Conservation (phyloP, 192 early-diverging fungal genomes). For the Umbelopsis ramanniana region DNA sequence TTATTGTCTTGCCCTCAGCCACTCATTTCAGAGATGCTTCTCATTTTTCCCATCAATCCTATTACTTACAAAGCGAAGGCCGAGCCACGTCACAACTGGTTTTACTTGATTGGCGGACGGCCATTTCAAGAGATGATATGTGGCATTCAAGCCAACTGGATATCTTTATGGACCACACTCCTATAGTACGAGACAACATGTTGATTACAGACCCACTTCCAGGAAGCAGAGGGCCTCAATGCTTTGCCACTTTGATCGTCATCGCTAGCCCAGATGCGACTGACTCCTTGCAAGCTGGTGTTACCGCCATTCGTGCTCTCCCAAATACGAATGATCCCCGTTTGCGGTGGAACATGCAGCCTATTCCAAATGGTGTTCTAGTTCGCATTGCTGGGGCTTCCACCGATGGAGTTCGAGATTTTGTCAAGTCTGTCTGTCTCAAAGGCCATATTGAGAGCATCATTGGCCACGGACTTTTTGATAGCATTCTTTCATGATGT, state of each 20-base stretch:
- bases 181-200: slow-evolving; percentile 18
- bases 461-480: slow-evolving; percentile 41
- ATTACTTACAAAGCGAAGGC: slow-evolving; percentile 46
- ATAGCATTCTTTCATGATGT: slow-evolving; percentile 32
- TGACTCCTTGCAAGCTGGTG: slow-evolving; percentile 21
- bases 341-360: slow-evolving; percentile 29
- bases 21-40: slow-evolving; percentile 70
- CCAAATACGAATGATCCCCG: slow-evolving; percentile 16
- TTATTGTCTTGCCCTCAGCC: slow-evolving; percentile 75
- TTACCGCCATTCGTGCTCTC: slow-evolving; percentile 29
- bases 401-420: slow-evolving; percentile 42
- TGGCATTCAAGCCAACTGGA: slow-evolving; percentile 17
- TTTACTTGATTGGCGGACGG: slow-evolving; percentile 73
- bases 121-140: slow-evolving; percentile 17
- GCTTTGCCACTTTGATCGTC: slow-evolving; percentile 67
- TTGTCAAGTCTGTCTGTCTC: slow-evolving; percentile 42
- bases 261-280: slow-evolving; percentile 28
- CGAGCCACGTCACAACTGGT: slow-evolving; percentile 56
- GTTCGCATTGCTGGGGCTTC: slow-evolving; percentile 42
- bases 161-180: background rate
- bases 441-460: slow-evolving; percentile 28
- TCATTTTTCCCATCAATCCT: slow-evolving; percentile 66
- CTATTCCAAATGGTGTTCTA: slow-evolving; percentile 28
- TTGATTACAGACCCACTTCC: slow-evolving; percentile 3
- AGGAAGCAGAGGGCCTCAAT: slow-evolving; percentile 23